Evolutionary conservation across 306 rosid species (phyloP), one percentile per base, ranked within the genome.

Genomic region (Malus orientalis): DNA sequence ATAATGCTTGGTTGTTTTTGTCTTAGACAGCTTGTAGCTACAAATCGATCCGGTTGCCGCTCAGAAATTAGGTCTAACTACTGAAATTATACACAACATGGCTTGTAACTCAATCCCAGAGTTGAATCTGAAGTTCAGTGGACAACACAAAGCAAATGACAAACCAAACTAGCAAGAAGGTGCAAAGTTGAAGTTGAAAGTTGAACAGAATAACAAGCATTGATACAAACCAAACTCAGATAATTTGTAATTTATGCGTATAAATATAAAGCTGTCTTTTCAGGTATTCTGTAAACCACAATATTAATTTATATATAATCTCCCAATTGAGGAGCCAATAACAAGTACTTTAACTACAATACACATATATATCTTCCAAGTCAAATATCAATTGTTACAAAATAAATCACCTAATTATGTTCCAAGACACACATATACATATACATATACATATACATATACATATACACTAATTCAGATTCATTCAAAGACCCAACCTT

Each of bases 401-500:
- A 51, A 51, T 51, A 51, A 15, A 51, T 51, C 20, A 51, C 55
- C 20, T 51, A 51, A 4, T 51, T 15, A 51, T 14, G 55, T 51
- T 16, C 55, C 55, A 15, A 16, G 19, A 51, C 19, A 51, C 55
- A 51, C 20, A 49, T 18, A 51, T 51, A 15, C 20, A 54, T 54
- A 19, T 20, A 57, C 15, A 57, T 57, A 57, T 57, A 49, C 20
- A 49, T 18, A 51, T 51, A 15, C 19, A 54, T 54, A 19, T 20
- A 57, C 15, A 58, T 58, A 58, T 58, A 5, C 14, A 1, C 27
- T 57, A 57, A n/a, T 6, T 29, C 29, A 60, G 33, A n/a, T 23
- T 25, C 27, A 2, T 25, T 25, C 74, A 87, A 4, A 82, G 88
- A 27, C 90, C 90, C 89, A 93, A 84, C 86, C 90, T 89, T 78